phyloP scores from a whole-genome alignment of 169 alveolate genomes.

The Cryptosporidium viatorum region DNA sequence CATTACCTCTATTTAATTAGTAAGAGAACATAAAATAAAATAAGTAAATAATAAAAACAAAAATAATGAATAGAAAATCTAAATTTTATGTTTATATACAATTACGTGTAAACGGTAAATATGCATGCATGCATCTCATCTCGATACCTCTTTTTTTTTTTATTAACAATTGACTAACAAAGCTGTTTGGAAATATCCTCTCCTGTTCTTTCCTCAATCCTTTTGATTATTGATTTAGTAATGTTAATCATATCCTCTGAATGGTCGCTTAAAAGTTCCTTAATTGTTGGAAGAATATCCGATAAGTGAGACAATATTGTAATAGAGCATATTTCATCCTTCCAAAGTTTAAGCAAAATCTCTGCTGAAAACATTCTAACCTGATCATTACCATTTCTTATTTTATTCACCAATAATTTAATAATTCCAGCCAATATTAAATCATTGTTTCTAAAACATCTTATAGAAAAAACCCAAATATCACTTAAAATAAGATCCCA shows the following conservation, averaged over 20 bases:
- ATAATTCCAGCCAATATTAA: slow-evolving; percentile 37
- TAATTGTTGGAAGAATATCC: slow-evolving; percentile 29
- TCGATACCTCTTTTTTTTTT: not conserved
- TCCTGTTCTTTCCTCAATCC: slow-evolving; percentile 72
- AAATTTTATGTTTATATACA: too few relatives aligned
- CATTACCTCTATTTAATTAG: not conserved
- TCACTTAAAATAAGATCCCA: slow-evolving; percentile 43
- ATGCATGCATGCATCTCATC: not conserved
- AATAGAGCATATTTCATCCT: slow-evolving; percentile 33
- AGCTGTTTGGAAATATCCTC: slow-evolving; percentile 29
- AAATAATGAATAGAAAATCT: not conserved
- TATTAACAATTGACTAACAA: not conserved
- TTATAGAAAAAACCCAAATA: slow-evolving; percentile 23
- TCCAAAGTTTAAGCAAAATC: slow-evolving; percentile 33
- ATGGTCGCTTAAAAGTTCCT: slow-evolving; percentile 47
- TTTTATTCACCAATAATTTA: slow-evolving; percentile 1
- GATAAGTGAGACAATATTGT: slow-evolving; percentile 36
- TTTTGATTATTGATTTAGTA: slow-evolving; percentile 23
- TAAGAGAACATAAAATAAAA: not conserved
- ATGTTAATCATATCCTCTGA: slow-evolving; percentile 43
- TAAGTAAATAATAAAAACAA: too few relatives aligned
- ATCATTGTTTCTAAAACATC: slow-evolving; percentile 31
- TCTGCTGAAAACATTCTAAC: slow-evolving; percentile 40
- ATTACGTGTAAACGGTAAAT: not conserved
- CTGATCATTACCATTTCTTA: slow-evolving; percentile 23